A percentile compares a stretch with the other conserved stretches of the same genome.
phyloP scores from a whole-genome alignment of 495 filamentous ascomycete species.

The Cladorrhinum samala region DNA sequence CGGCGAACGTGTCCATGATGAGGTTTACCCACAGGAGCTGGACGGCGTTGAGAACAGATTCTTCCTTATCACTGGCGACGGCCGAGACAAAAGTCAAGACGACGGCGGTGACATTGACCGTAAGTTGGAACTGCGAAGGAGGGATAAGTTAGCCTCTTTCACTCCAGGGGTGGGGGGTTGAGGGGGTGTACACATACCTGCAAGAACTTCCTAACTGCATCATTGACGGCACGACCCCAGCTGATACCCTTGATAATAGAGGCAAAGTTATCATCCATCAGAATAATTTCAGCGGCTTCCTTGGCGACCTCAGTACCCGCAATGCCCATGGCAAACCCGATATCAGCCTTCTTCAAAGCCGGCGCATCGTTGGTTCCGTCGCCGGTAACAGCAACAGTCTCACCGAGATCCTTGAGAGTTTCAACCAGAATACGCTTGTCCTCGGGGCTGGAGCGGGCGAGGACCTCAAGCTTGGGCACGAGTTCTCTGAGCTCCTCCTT shows the following conservation, averaged over 20 bases:
- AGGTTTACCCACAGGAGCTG: conserved; percentile 90
- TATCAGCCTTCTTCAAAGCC: conserved; percentile 77
- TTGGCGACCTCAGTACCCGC: conserved; percentile 87
- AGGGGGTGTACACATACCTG: conserved; percentile 44
- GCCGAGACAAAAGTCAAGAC: conserved; percentile 75
- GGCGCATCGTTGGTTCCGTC: conserved; percentile 90
- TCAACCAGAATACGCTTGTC: conserved; percentile 77
- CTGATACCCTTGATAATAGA: conserved; percentile 85
- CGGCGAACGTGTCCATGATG: conserved; percentile 91
- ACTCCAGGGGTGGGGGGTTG: too few species aligned
- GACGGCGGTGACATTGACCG: conserved; percentile 86
- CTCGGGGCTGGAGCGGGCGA: conserved; percentile 81
- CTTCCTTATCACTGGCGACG: conserved; percentile 58
- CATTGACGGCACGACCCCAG: conserved; percentile 90
- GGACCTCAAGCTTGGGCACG: conserved; percentile 70
- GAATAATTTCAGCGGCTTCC: conserved; percentile 83
- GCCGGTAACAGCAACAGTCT: conserved; percentile 79
- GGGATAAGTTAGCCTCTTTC: not conserved
- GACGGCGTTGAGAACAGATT: conserved; percentile 76
- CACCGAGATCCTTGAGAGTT: conserved; percentile 65
- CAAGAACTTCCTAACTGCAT: conserved; percentile 82
- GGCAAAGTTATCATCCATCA: conserved; percentile 84
- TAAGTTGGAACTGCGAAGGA: conserved; percentile 69
- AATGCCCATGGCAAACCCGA: conserved; percentile 94
- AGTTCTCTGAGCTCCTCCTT: conserved; percentile 61